phyloP scores from a whole-genome alignment of 306 rosid genomes.

The Lathyrus sativus region DNA sequence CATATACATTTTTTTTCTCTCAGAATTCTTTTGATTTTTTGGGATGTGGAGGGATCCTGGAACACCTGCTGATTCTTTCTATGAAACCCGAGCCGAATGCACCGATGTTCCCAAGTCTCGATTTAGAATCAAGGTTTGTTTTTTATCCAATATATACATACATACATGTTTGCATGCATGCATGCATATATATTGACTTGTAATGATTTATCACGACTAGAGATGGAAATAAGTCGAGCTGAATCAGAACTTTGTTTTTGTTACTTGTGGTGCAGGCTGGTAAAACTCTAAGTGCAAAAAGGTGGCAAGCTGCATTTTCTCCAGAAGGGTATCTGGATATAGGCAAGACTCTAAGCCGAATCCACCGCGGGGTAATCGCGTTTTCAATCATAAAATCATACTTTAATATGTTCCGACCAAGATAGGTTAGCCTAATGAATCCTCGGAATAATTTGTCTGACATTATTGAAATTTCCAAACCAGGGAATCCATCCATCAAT shows the following conservation, averaged over 20 bases:
- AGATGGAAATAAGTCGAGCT: too few relatives aligned
- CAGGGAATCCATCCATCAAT: constrained; percentile 96
- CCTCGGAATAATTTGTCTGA: neutral
- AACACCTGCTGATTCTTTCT: constrained; percentile 88
- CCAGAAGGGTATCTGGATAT: constrained; percentile 87
- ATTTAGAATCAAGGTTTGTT: constrained; percentile 81
- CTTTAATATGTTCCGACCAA: constrained; percentile 10
- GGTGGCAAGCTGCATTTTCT: constrained; percentile 89
- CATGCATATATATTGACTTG: too few relatives aligned
- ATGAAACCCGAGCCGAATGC: constrained; percentile 89
- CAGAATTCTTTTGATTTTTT: constrained; percentile 38
- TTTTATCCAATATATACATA: neutral
- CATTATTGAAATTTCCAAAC: constrained; percentile 26
- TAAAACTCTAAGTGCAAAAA: constrained; percentile 84
- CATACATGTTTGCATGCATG: too few relatives aligned
- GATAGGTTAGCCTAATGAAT: neutral
- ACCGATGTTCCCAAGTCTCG: constrained; percentile 85
- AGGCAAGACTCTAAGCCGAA: constrained; percentile 78
- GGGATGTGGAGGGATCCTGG: constrained; percentile 93
- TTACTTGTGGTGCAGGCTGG: constrained; percentile 65
- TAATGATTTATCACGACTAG: too few relatives aligned
- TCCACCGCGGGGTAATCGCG: constrained; percentile 80
- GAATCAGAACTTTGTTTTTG: neutral
- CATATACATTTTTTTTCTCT: neutral
- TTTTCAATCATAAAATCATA: constrained; percentile 26